Base-by-base conservation (phyloP, 1,284 basidiomycete genomes). In the Cryptococcus sp. region DNA sequence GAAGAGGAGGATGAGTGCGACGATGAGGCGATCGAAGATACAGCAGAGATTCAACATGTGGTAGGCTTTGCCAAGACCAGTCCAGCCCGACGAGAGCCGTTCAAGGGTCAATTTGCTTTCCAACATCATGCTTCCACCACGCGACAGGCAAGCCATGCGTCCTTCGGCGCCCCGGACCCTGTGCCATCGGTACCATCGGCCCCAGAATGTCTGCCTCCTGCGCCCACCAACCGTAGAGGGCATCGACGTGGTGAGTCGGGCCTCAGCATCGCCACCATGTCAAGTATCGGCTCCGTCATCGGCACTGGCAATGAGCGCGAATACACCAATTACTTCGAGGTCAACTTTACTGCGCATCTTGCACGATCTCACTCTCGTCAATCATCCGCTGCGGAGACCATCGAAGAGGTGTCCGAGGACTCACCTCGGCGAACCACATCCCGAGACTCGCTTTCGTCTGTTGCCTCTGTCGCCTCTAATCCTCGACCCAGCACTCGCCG, bases 181-280 rank as follows among this genome's bases (percentile, higher is more conserved):
- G 46, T 50, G 5, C 15, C 13, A n/a, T 22, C 17, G 35, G 19
- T 44, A 42, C 16, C 53, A 47, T 46, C 52, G 46, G 23, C 47
- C 40, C 16, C 25, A 31, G 35, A 41, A n/a, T 23, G 38, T 31
- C 44, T 44, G 40, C 27, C 56, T 48, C 35, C 44, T 27, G 27
- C 47, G 11, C 48, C 22, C 23, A 6, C 23, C 17, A 31, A 35
- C 38, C 76, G 41, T 31, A 78, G 76, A 40, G 83, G 85, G 53
- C 74, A 78, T 31, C 48, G 52, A 8, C 71, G 73, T 41, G 70
- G 84, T 11, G 85, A 88, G 47, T 91, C 90, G 0, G 66, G 85
- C 8, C 83, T 87, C 73, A 91, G 88, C 69, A 86, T 92, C 50
- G 86, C 88, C 0, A 91, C 89, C 0, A 85, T 92, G 23, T 92